Percentiles rank a stretch among this genome's conserved stretches.
Evolutionary conservation across 371 early-diverging fungal species (phyloP).

Genomic region (Mortierella sp.): DNA sequence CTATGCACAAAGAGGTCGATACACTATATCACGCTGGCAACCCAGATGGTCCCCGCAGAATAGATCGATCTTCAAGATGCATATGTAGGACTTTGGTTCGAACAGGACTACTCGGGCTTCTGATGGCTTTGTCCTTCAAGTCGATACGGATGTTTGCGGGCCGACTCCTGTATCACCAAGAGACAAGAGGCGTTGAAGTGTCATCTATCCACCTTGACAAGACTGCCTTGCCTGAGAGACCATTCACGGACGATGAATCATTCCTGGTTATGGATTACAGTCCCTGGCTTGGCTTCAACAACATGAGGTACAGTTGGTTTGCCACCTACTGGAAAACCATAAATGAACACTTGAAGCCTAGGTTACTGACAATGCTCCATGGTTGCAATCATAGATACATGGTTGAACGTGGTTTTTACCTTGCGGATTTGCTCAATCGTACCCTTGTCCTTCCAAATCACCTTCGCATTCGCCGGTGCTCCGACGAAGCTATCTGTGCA

Average conservation of each 20-base stretch:
- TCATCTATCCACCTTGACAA: not conserved
- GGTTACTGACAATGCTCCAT: no score
- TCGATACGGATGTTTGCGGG: no score
- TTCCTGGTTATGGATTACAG: slow-evolving; percentile 41
- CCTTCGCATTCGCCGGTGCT: slow-evolving; percentile 32
- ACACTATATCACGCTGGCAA: no score
- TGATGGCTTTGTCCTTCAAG: no score
- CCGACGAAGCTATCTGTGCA: slow-evolving; percentile 13
- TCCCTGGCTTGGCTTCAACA: slow-evolving; percentile 46
- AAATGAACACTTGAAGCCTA: no score
- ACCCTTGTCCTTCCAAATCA: slow-evolving; percentile 27
- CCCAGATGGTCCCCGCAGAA: no score
- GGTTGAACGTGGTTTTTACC: slow-evolving; percentile 29
- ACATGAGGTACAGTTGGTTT: slow-evolving; percentile 23
- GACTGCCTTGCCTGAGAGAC: not conserved
- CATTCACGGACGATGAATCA: slow-evolving; percentile 5
- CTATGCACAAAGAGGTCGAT: no score
- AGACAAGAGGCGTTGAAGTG: no score
- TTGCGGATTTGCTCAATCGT: slow-evolving; percentile 26
- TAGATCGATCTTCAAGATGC: no score
- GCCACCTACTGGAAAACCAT: not conserved
- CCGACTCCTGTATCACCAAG: no score
- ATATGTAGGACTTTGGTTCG: no score
- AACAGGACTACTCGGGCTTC: no score
- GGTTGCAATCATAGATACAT: slow-evolving; percentile 28